Conservation (phyloP, 2,329 filamentous ascomycete genomes). For the Eurotiales sp. region DNA sequence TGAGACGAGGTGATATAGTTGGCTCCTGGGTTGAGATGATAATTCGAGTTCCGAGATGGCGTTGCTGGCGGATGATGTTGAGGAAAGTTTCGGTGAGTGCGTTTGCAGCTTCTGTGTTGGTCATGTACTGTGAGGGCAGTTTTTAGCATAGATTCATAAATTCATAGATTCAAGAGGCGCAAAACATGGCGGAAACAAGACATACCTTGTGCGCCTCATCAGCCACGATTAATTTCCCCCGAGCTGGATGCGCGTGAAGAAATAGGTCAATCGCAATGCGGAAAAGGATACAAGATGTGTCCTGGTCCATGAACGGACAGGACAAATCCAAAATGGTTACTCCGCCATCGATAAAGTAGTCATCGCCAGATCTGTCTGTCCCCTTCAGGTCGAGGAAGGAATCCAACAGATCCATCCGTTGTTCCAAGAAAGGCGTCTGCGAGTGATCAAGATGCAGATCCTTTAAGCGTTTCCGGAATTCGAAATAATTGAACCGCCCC, state of each 20-base stretch:
- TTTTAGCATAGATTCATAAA: conserved; percentile 28
- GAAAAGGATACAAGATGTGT: conserved; percentile 68
- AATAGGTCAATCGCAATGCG: conserved; percentile 67
- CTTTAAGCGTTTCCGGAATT: conserved; percentile 20
- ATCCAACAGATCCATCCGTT: conserved; percentile 24
- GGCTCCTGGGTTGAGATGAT: conserved; percentile 76
- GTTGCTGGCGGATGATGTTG: conserved; percentile 63
- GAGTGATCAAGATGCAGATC: conserved; percentile 12
- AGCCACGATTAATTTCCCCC: conserved; percentile 62
- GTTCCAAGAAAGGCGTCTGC: conserved; percentile 21
- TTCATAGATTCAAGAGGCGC: conserved; percentile 10
- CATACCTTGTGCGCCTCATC: conserved; percentile 72
- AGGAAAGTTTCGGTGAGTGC: conserved; percentile 61
- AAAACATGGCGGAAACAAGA: conserved; percentile 20
- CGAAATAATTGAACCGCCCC: conserved; percentile 21
- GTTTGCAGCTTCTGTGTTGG: conserved; percentile 43
- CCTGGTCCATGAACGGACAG: conserved; percentile 65
- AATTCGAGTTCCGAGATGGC: conserved; percentile 64
- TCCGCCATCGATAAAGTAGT: conserved; percentile 16
- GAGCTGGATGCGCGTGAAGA: conserved; percentile 49
- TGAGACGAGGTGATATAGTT: conserved; percentile 62
- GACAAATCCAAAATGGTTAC: conserved; percentile 69
- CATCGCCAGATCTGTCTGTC: conserved; percentile 5
- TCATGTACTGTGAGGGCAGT: conserved; percentile 54
- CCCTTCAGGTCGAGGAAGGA: conserved; percentile 20